Evolutionary conservation across 306 rosid species (phyloP), one percentile per base, ranked within the genome.

Genomic region (Prunus davidiana): DNA sequence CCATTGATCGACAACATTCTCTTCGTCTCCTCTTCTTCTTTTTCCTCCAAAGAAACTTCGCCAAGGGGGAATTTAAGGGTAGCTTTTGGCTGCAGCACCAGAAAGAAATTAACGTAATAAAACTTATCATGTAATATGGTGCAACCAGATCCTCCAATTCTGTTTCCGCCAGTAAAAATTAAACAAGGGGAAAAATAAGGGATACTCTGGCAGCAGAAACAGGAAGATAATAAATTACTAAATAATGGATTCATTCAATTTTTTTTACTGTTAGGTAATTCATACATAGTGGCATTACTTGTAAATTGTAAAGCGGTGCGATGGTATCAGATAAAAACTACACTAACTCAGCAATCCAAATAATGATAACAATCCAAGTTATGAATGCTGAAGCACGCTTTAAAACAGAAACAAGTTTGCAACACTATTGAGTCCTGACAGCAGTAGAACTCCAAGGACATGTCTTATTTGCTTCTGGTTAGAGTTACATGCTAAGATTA

Each of bases 61-160:
- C 98, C 98, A 30, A 85, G 66, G 28, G 98, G 98, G 82, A 87
- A 95, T 82, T 74, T 90, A 65, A 95, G 80, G 67, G 98, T 92
- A 69, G 98, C 88, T 86, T 72, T 95, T 38, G 98, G 97, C 98
- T 95, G 91, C 86, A 83, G 74, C 80, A 80, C 60, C 69, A 70
- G 50, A 22, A 18, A 25, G n/a, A 8, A 52, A 61, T 30, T 28
- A 62, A 66, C 52, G 49, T 56, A 22, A 45, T 52, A 62, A 51
- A 49, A 28, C 22, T 25, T 3, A 74, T 20, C 41, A 73, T 3
- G n/a, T 41, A 6, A 57, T 24, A 25, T 14, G 16, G 55, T 57
- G 38, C 41, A 14, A 72, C 22, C 1, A 32, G 10, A 3, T 64
- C 14, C 6, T 54, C 30, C 19, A 11, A 32, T 34, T 71, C 32